Percentiles rank a stretch among this genome's conserved stretches.
Conservation (phyloP, 2,329 filamentous ascomycete genomes). For the Arachnopeziza araneosa region DNA sequence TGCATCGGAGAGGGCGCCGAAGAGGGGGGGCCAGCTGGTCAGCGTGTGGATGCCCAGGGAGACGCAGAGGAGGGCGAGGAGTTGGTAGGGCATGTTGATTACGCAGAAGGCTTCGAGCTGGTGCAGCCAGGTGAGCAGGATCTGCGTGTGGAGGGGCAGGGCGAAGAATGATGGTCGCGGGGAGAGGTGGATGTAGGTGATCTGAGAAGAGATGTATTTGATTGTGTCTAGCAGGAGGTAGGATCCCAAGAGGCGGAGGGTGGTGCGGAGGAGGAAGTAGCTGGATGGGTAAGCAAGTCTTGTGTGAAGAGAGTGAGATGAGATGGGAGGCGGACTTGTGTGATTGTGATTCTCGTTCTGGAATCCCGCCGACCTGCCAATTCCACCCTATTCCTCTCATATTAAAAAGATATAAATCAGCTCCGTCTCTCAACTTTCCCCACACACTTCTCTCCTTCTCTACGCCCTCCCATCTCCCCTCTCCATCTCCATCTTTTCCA, state of each 20-base stretch:
- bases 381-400: slow-evolving; percentile 8
- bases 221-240: neutral
- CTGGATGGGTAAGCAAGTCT: neutral
- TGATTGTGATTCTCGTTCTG: neutral
- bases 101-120: slow-evolving; percentile 11
- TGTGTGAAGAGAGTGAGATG: neutral
- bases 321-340: neutral
- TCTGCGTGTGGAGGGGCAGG: slow-evolving; percentile 1
- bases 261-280: slow-evolving; percentile 4
- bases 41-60: neutral
- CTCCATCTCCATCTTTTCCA: neutral
- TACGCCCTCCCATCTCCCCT: neutral
- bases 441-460: neutral
- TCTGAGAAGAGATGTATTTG: neutral
- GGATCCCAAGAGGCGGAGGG: neutral
- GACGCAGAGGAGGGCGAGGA: slow-evolving; percentile 3
- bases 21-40: slow-evolving; percentile 6
- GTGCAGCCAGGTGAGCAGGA: slow-evolving; percentile 10
- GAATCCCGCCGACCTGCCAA: slow-evolving; percentile 9
- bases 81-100: slow-evolving; percentile 9
- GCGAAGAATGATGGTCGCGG: slow-evolving; percentile 4
- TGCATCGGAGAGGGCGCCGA: slow-evolving; percentile 2
- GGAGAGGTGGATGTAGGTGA: neutral
- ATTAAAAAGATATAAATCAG: slow-evolving; percentile 7
- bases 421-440: neutral